A percentile compares a stretch with the other conserved stretches of the same genome.
Conservation (phyloP, 805 yeast species). For the Teunomyces gatunensis region DNA sequence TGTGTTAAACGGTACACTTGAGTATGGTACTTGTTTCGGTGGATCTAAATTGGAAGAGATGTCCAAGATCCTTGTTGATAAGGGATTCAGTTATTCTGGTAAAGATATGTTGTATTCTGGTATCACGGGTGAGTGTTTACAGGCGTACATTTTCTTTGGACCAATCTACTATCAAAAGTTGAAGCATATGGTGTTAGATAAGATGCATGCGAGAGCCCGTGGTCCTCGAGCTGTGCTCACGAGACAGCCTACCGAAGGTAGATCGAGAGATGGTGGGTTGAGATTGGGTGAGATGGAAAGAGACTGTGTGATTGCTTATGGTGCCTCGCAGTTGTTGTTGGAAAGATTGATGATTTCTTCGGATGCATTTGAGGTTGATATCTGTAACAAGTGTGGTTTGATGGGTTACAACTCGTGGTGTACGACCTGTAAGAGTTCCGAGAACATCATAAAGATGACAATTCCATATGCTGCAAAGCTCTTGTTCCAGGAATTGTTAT, state of each 20-base stretch:
- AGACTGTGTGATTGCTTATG: conserved; percentile 98
- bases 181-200: conserved; percentile 98
- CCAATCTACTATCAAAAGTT: conserved; percentile 97
- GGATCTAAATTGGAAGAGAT: conserved; percentile 95
- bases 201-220: conserved; percentile 99
- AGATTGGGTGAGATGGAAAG: conserved; percentile 99
- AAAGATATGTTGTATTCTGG: conserved; percentile 98
- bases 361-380: conserved; percentile 96
- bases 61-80: conserved; percentile 84
- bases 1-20: conserved; percentile 83
- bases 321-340: conserved; percentile 90
- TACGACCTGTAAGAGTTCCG: conserved; percentile 89
- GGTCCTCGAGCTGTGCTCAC: conserved; percentile 98
- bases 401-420: conserved; percentile 99
- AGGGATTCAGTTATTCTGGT: conserved; percentile 93
- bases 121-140: conserved; percentile 94
- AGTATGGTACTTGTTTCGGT: conserved; percentile 98
- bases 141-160: conserved; percentile 97
- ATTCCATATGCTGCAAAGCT: conserved; percentile 99
- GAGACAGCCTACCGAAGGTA: conserved; percentile 98
- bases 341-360: conserved; percentile 96
- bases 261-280: conserved; percentile 98
- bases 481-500: conserved; percentile 91
- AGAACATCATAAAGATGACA: conserved; percentile 85
- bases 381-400: conserved; percentile 90